Evolutionary conservation across 305 asterid genomes (phyloP).

Genomic region (Ajuga reptans): DNA sequence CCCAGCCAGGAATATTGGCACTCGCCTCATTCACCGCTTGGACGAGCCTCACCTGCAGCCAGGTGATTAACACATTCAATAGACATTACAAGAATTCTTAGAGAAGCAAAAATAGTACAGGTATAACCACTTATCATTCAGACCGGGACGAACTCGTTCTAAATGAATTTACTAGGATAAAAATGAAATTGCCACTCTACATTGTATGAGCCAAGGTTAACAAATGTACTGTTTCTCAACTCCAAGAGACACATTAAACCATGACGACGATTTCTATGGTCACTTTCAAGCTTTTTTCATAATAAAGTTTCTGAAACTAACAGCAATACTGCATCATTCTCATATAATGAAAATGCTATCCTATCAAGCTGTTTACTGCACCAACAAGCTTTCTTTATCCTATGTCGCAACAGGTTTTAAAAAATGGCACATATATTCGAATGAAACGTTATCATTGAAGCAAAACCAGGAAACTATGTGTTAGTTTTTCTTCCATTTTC

Average conservation of each 20-base stretch:
- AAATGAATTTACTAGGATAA: too few relatives aligned
- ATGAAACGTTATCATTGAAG: background rate
- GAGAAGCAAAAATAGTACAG: too few relatives aligned
- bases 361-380: background rate
- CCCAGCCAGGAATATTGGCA: slow-evolving; percentile 67
- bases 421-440: background rate
- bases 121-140: too few relatives aligned
- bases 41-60: slow-evolving; percentile 62
- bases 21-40: slow-evolving; percentile 71
- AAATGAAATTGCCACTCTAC: background rate
- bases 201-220: background rate
- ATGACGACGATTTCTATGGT: background rate
- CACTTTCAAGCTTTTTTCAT: background rate
- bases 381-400: background rate
- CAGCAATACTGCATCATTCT: background rate
- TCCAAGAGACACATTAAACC: background rate
- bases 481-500: background rate
- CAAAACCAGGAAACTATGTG: background rate
- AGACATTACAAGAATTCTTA: too few relatives aligned
- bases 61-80: background rate
- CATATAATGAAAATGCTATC: background rate
- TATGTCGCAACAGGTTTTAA: background rate
- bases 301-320: background rate
- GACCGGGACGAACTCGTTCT: too few relatives aligned
- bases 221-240: background rate